Base-by-base conservation (phyloP, 108 stramenopile genomes). In the Stephanodiscus triporus region DNA sequence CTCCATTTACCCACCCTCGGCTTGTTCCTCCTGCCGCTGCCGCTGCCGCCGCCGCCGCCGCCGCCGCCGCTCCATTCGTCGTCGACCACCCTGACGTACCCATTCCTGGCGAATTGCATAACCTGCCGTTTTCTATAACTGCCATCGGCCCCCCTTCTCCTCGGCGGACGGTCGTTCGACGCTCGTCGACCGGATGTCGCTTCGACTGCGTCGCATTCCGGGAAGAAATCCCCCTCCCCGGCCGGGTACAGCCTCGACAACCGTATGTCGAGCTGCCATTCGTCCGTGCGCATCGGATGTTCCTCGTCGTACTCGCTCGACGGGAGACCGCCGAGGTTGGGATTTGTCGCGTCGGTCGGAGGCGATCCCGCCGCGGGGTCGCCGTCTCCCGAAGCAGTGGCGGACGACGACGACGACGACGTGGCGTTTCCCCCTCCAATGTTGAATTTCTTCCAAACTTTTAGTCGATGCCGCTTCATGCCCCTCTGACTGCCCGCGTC, bases 1-100 rank as follows among this genome's bases (percentile, higher is more conserved):
- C 80, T 79, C 88, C 88, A 89, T 63, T 72, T 80, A 23, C 88
- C 88, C 2, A 85, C 66, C 26, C 66, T 34, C 36, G 60, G 50
- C 19, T 60, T 23, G 56, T 26, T 53, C 27, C 77, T 53, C 8
- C 32, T 72, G 55, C 45, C 60, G 57, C 73, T 23, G 63, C 26
- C 14, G 49, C 36, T 63, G 63, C 55, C 16, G 66, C 27, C 20
- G 47, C 24, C 36, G 37, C 22, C 9, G 73, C 40, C 60, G 16
- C 23, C 26, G 2, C 9, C 4, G 34, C 43, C 32, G 14, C 55
- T 42, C 47, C 47, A 20, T 1, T 68, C 49, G 66, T 75, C 74
- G 51, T 59, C 66, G 6, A 79, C n/a, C 11, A 83, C 59, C 23
- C 75, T 79, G 29, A 79, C 74, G 53, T 83, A 80, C 36, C 82